These are phyloP conservation scores for Chimonanthus praecox DNA, from an alignment of 164 flowering plant genomes.

Conservation along the genomic window DNA sequence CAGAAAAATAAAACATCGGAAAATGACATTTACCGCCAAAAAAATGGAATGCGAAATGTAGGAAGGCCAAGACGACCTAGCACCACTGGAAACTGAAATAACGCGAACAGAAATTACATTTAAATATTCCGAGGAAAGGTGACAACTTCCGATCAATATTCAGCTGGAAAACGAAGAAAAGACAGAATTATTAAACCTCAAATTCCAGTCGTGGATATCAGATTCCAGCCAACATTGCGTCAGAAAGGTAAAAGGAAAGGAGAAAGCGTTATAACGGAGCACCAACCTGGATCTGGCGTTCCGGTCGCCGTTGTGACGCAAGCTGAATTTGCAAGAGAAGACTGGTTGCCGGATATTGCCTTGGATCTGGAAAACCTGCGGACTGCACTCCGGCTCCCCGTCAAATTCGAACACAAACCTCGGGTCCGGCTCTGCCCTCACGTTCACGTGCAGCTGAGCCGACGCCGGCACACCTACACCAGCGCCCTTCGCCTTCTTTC, in stretches of 20 bases:
- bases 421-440: conserved; percentile 89
- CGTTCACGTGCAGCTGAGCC: conserved; percentile 65
- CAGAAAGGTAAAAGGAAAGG: background rate
- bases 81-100: too few relatives aligned
- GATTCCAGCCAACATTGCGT: background rate
- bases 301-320: conserved; percentile 51
- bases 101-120: too few relatives aligned
- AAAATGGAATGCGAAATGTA: too few relatives aligned
- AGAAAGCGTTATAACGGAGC: background rate
- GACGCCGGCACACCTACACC: conserved; percentile 10
- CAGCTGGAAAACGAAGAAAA: too few relatives aligned
- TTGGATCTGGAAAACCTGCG: conserved; percentile 81
- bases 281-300: conserved; percentile 53
- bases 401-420: conserved; percentile 92
- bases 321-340: conserved; percentile 88
- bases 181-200: too few relatives aligned
- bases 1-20: too few relatives aligned
- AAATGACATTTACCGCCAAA: too few relatives aligned
- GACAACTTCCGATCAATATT: too few relatives aligned
- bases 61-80: too few relatives aligned
- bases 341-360: conserved; percentile 86
- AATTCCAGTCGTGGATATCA: too few relatives aligned
- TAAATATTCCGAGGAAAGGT: too few relatives aligned
- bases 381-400: conserved; percentile 88
- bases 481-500: conserved; percentile 32